Conservation (phyloP, 306 rosid species). For the Begonia loranthoides region DNA sequence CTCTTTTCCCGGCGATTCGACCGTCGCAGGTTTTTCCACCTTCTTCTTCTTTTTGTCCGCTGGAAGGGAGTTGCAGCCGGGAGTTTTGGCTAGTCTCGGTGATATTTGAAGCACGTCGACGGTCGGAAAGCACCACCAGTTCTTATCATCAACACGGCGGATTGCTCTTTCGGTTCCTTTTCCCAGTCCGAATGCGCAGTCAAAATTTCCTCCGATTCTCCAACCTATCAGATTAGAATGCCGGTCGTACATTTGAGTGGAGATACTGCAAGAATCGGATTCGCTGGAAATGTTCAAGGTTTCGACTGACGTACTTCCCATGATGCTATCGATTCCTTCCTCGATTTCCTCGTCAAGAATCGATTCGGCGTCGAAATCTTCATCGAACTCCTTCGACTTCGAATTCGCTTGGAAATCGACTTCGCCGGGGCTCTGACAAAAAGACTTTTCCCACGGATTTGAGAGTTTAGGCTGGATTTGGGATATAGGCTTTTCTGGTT, state of each 20-base stretch:
- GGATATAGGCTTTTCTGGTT: conserved; percentile 19
- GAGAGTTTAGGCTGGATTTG: conserved; percentile 22
- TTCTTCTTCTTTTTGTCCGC: conserved; percentile 17
- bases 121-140: conserved; percentile 78
- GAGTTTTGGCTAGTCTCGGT: conserved; percentile 32
- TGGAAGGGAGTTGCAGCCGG: conserved; percentile 5
- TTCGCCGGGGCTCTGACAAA: conserved; percentile 56
- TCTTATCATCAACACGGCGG: conserved; percentile 44
- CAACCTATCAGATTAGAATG: conserved; percentile 24
- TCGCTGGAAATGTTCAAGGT: too few species aligned
- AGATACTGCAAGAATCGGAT: too few species aligned
- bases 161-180: conserved; percentile 38
- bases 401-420: conserved; percentile 38
- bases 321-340: conserved; percentile 79
- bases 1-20: conserved; percentile 16
- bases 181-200: conserved; percentile 28
- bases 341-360: conserved; percentile 81
- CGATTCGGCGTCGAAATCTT: conserved; percentile 73
- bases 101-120: conserved; percentile 70
- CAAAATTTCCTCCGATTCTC: conserved; percentile 41
- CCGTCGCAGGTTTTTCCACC: conserved; percentile 9
- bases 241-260: not conserved
- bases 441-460: conserved; percentile 20
- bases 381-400: conserved; percentile 24
- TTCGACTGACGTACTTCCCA: conserved; percentile 31